phyloP scores from a whole-genome alignment of 2,329 filamentous ascomycete genomes.

The Periglandula ipomoeae region DNA sequence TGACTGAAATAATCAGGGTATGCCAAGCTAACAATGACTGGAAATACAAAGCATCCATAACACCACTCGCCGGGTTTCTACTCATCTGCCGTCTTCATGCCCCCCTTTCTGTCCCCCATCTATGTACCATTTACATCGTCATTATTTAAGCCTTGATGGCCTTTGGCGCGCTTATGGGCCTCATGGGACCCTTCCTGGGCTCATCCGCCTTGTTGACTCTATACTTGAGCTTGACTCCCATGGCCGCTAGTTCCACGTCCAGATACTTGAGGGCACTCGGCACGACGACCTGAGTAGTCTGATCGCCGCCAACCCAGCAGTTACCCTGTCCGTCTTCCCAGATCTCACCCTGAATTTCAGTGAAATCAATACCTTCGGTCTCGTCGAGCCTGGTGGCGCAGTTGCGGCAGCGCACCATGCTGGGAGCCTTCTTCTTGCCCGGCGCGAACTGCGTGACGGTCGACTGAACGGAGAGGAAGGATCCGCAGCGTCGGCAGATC shows the following conservation, averaged over 20 bases:
- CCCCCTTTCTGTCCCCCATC: background rate
- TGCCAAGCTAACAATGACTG: background rate
- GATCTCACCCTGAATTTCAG: constrained; percentile 57
- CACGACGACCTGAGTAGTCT: constrained; percentile 86
- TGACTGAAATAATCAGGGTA: background rate
- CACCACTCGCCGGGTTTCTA: background rate
- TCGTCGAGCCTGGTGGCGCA: constrained; percentile 59
- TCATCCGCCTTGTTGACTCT: constrained; percentile 55
- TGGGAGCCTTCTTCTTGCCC: constrained; percentile 55
- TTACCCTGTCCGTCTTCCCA: constrained; percentile 89
- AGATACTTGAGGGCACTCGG: constrained; percentile 88
- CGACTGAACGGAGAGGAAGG: constrained; percentile 80
- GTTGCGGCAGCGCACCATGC: constrained; percentile 67
- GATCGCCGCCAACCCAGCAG: constrained; percentile 78
- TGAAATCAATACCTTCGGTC: constrained; percentile 46
- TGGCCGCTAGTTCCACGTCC: constrained; percentile 89
- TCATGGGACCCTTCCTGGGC: constrained; percentile 42
- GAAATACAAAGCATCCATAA: background rate
- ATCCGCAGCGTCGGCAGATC: constrained; percentile 83
- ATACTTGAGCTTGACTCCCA: constrained; percentile 95
- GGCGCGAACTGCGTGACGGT: constrained; percentile 56
- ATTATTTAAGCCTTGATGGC: constrained; percentile 7
- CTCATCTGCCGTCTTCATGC: background rate
- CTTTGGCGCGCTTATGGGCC: constrained; percentile 23
- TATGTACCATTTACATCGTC: background rate